Evolutionary conservation across 495 filamentous ascomycete species (phyloP), one percentile per base, ranked within the genome.

Genomic region (Lichenothelia convexa): DNA sequence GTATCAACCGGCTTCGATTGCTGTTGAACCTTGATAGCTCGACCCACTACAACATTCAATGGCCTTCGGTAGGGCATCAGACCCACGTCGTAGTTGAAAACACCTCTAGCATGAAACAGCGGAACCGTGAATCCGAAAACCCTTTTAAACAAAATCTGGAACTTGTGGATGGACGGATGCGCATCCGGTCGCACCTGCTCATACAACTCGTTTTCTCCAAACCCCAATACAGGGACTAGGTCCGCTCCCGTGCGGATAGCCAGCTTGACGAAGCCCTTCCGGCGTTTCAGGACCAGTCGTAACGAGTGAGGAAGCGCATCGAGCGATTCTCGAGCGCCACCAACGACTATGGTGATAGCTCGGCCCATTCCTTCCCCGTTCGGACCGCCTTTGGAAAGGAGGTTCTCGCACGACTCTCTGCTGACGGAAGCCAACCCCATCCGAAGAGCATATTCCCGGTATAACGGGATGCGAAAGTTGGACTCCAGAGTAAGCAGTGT

Each of bases 41-140:
- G 61, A 2, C 86, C 87, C 5, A 92, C 80, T 5, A 97, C 86
- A 22, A 92, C 68, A 48, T 95, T 87, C 27, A 97, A 45, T 12
- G 84, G 76, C 23, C 74, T 61, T 22, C 91, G 70, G 56, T 95
- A 95, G 5, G 89, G 89, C 80, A 95, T 80, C 36, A 95, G 50
- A 0, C 89, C 89, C 1, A 93, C 80, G 53, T 97, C 89, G 44
- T 97, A 95, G 49, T 97, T 97, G 56, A 95, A 94, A 6, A 95
- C 76, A 1, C 89, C 89, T 12, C 84, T 54, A 1, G 85, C 86
- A 56, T 89, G 83, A 38, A 93, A 72, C 20, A 92, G 58, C 3
- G 86, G 86, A 3, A 95, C 64, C 0, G 89, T 95, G 47, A 93
- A 97, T n/a, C 89, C 89, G 55, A 89, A 63, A 1, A 76, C 59